A percentile compares a stretch with the other conserved stretches of the same genome.
These are phyloP conservation scores for Aechmea fasciata DNA, from an alignment of 176 grass and related monocot species.

Conservation along the genomic window DNA sequence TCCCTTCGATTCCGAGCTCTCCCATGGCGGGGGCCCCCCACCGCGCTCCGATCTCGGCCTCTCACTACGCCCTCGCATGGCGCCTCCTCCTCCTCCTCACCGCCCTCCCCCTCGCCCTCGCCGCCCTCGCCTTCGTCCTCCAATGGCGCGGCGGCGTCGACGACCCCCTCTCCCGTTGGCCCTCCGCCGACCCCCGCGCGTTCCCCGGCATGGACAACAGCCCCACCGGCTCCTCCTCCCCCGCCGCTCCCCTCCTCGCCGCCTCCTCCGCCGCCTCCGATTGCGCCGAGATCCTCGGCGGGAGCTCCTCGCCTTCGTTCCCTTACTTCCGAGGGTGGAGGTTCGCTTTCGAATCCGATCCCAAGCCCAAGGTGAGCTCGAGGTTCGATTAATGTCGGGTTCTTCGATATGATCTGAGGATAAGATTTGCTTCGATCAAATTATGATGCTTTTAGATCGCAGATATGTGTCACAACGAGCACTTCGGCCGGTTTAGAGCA, in stretches of 20 bases:
- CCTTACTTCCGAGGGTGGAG: constrained; percentile 75
- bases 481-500: constrained; percentile 86
- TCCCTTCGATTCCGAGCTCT: not conserved
- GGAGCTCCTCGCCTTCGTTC: constrained; percentile 41
- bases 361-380: constrained; percentile 55
- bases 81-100: constrained; percentile 55
- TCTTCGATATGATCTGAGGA: not conserved
- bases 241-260: constrained; percentile 14
- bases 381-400: constrained; percentile 14
- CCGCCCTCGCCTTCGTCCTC: constrained; percentile 55
- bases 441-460: not conserved
- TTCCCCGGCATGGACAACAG: constrained; percentile 58
- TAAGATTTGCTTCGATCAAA: not conserved
- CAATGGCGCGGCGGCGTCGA: constrained; percentile 86
- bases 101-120: constrained; percentile 54
- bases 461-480: constrained; percentile 79
- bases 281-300: constrained; percentile 30
- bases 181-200: constrained; percentile 12
- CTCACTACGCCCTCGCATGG: not conserved
- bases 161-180: constrained; percentile 60
- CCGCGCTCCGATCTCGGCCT: not conserved
- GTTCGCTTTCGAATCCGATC: constrained; percentile 42
- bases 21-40: not conserved
- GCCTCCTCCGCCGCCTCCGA: constrained; percentile 15
- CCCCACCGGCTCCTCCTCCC: constrained; percentile 19